Evolutionary conservation across 768 basidiomycete species (phyloP), one percentile per base, ranked within the genome.

Genomic region (Leccinum fibrillosum): DNA sequence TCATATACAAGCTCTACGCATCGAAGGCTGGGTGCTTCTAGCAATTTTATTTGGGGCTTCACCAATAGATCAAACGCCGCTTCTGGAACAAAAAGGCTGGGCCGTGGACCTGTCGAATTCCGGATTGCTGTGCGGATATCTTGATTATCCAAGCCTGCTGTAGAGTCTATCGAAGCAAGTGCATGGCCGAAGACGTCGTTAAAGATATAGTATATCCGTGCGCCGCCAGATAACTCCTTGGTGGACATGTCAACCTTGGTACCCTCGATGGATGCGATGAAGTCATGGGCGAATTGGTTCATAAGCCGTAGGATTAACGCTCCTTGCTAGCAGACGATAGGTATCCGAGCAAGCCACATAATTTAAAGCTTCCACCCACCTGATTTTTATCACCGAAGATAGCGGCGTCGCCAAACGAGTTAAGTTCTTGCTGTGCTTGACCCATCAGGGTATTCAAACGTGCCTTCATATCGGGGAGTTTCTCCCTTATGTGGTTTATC

Each of bases 381-480:
- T 89, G 88, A 69, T 97, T 94, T 65, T 86, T 86, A 76, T 95
- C 94, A 5, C 94, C 96, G 60, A 91, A 90, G 67, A 92, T 82
- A 2, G 93, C 93, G 11, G 91, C 82, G 68, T 97, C 97, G 19
- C 97, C 97, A 68, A 97, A 98, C 5, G 94, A 89, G 74, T 93
- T 92, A 45, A 99, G 82, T 72, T 99, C 97, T 72, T 99, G 97
- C 69, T 98, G 96, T 8, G 97, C 94, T 76, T 99, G 97, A 15
- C 96, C 95, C 92, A 98, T 98, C 23, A 98, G 77, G 3, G 97
- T 99, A 70, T 98, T 99, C 59, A 99, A 76, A 19, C 94, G 83
- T 15, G 97, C 97, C 73, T 99, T 99, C 97, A 99, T 98, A 73
- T 99, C 97, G 0, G 97, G 97, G 37, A 99, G 81, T 74, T 98